Evolutionary conservation across 805 yeast species (phyloP).

Genomic region (Kregervanrija delftensis): DNA sequence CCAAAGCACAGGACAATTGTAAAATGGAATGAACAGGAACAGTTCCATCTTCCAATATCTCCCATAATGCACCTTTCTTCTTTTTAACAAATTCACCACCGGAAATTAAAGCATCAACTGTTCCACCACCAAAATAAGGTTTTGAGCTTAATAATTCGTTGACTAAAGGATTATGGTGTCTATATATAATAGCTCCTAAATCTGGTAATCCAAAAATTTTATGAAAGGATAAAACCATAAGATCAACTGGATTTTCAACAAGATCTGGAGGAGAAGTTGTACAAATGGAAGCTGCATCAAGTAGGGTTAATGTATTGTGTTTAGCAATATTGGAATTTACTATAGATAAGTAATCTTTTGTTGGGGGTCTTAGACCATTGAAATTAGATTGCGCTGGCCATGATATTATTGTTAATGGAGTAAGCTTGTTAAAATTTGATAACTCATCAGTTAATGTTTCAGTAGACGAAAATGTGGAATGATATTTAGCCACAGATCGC

Average conservation of each 20-base stretch:
- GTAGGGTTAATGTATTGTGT: slow-evolving; percentile 19
- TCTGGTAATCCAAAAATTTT: slow-evolving; percentile 42
- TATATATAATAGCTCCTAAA: slow-evolving; percentile 34
- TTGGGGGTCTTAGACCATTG: slow-evolving; percentile 32
- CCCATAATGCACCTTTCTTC: slow-evolving; percentile 8
- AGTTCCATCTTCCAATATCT: slow-evolving; percentile 36
- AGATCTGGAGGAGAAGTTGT: slow-evolving; percentile 31
- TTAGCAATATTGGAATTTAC: slow-evolving; percentile 4
- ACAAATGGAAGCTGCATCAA: slow-evolving; percentile 33
- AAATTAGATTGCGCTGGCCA: slow-evolving; percentile 42
- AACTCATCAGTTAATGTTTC: slow-evolving; percentile 9
- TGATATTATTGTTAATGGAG: slow-evolving; percentile 20
- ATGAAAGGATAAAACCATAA: slow-evolving; percentile 35
- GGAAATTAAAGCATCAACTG: slow-evolving; percentile 31
- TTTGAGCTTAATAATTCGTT: slow-evolving; percentile 18
- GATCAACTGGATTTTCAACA: slow-evolving; percentile 26
- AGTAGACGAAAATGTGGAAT: no score
- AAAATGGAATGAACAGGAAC: slow-evolving; percentile 35
- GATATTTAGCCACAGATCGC: slow-evolving; percentile 13
- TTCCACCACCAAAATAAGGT: slow-evolving; percentile 41
- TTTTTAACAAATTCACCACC: slow-evolving; percentile 15
- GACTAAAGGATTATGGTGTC: slow-evolving; percentile 15
- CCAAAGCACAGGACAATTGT: slow-evolving; percentile 29
- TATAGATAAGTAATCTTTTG: no score
- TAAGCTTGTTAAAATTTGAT: slow-evolving; percentile 8